These are phyloP conservation scores for Nymphaea colorata DNA, from an alignment of 164 flowering plant species.

Conservation along the genomic window DNA sequence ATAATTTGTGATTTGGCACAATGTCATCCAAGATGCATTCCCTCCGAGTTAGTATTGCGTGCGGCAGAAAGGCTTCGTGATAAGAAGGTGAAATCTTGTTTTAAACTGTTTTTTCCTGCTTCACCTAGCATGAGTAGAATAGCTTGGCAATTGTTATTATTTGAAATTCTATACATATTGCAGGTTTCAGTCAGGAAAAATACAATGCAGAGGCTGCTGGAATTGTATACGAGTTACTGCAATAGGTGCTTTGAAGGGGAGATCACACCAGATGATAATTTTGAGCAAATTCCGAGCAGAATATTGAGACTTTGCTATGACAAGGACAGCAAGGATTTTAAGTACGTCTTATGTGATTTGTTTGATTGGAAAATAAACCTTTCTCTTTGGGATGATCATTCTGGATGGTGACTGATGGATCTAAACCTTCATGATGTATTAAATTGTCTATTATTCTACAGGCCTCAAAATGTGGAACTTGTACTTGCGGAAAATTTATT, in stretches of 20 bases:
- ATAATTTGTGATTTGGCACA: constrained; percentile 64
- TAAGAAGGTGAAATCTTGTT: constrained; percentile 51
- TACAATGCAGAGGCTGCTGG: constrained; percentile 64
- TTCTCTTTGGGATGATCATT: too few relatives aligned
- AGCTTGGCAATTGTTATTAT: neutral
- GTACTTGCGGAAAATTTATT: constrained; percentile 66
- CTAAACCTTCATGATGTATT: too few relatives aligned
- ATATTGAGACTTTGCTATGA: constrained; percentile 78
- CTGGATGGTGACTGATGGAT: too few relatives aligned
- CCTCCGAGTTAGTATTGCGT: constrained; percentile 35
- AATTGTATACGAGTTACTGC: constrained; percentile 70
- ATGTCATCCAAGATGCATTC: constrained; percentile 33
- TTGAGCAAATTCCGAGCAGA: constrained; percentile 79
- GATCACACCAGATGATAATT: constrained; percentile 27
- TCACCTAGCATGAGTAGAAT: neutral
- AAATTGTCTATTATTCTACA: constrained; percentile 12
- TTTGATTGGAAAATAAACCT: too few relatives aligned
- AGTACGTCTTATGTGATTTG: constrained; percentile 26
- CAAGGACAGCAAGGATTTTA: constrained; percentile 80
- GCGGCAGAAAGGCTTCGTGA: constrained; percentile 79
- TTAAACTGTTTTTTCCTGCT: constrained; percentile 1
- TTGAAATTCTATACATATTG: neutral
- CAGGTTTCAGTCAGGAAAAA: constrained; percentile 75
- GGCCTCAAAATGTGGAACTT: constrained; percentile 75
- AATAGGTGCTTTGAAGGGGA: constrained; percentile 41